Conservation (phyloP, 2,329 filamentous ascomycete genomes). For the Lasiodiplodia citricola region DNA sequence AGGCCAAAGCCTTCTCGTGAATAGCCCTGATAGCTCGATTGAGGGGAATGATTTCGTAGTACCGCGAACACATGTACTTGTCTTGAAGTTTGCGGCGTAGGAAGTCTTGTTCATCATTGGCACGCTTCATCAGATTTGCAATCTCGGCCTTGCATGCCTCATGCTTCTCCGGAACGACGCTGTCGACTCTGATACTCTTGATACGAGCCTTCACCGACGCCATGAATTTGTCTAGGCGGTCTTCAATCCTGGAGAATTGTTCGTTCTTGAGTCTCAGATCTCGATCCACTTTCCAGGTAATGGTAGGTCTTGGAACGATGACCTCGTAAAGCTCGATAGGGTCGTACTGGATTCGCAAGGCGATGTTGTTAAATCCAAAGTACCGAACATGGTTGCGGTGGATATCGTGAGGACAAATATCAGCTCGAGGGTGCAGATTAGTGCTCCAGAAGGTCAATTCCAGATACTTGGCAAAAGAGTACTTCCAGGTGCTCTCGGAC, state of each 20-base stretch:
- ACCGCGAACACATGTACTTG: conserved; percentile 90
- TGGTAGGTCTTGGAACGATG: conserved; percentile 83
- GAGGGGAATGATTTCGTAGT: conserved; percentile 95
- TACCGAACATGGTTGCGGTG: conserved; percentile 91
- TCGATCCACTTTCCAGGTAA: conserved; percentile 98
- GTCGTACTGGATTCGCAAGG: conserved; percentile 90
- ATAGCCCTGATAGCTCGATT: conserved; percentile 88
- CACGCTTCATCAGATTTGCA: conserved; percentile 75
- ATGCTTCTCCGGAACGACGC: conserved; percentile 83
- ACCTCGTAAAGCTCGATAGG: conserved; percentile 92
- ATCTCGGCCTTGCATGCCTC: conserved; percentile 83
- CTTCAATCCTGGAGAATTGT: conserved; percentile 79
- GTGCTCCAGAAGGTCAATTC: conserved; percentile 96
- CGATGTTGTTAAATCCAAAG: conserved; percentile 86
- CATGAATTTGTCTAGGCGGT: conserved; percentile 86
- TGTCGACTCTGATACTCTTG: conserved; percentile 88
- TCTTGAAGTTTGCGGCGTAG: conserved; percentile 81
- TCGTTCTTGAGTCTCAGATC: conserved; percentile 93
- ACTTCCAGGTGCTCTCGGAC: conserved; percentile 95
- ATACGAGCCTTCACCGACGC: conserved; percentile 81
- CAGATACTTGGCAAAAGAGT: conserved; percentile 98
- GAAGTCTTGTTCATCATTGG: conserved; percentile 79
- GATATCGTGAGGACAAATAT: conserved; percentile 87
- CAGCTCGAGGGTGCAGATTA: conserved; percentile 74
- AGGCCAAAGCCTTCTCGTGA: conserved; percentile 89